A percentile compares a stretch with the other conserved stretches of the same genome.
These are phyloP conservation scores for Tritrichomonas musculus DNA, from an alignment of 208 protist genomes.

Conservation along the genomic window DNA sequence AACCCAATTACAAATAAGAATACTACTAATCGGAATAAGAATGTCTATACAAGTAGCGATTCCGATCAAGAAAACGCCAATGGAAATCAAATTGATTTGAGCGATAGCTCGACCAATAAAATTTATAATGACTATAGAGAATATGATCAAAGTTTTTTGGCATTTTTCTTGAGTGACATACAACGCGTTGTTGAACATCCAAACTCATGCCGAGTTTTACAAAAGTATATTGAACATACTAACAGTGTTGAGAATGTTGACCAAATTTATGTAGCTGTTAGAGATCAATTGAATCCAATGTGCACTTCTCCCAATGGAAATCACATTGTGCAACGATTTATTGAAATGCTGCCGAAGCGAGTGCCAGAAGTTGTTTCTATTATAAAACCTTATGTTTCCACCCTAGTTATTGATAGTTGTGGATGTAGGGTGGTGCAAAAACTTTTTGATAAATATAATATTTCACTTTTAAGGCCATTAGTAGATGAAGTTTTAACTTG, in stretches of 20 bases:
- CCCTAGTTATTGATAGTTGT: not conserved
- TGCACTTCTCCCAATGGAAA: not conserved
- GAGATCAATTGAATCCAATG: not conserved
- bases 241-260: not conserved
- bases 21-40: too few relatives aligned
- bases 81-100: too few relatives aligned
- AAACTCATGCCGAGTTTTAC: not conserved
- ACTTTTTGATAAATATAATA: not conserved
- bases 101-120: too few relatives aligned
- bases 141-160: not conserved
- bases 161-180: not conserved
- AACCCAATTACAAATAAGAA: too few relatives aligned
- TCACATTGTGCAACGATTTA: not conserved
- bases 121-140: too few relatives aligned
- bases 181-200: not conserved
- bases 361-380: not conserved
- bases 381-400: not conserved
- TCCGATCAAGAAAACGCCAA: too few relatives aligned
- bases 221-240: not conserved
- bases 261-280: not conserved
- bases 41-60: too few relatives aligned
- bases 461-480: not conserved
- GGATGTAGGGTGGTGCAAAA: not conserved
- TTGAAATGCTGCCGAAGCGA: not conserved
- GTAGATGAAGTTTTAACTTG: not conserved